Conservation (phyloP, 225 moss, liverwort and hornwort species). For the Bryum argenteum region DNA sequence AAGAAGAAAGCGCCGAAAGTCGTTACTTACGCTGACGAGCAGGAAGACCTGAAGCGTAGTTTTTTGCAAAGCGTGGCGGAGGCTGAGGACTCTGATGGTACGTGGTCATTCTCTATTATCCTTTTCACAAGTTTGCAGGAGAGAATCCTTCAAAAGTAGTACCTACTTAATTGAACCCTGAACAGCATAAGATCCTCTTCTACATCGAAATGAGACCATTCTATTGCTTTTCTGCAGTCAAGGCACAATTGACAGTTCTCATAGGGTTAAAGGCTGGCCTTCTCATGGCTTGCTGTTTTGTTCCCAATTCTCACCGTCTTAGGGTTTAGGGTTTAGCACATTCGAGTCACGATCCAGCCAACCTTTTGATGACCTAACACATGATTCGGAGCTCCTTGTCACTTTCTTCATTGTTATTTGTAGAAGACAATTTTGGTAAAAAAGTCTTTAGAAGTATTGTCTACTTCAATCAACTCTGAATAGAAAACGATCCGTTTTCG, state of each 20-base stretch:
- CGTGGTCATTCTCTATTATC: neutral
- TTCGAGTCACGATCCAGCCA: too few species aligned
- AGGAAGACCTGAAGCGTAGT: slow-evolving; percentile 80
- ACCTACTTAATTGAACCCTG: too few species aligned
- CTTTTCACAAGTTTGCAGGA: neutral
- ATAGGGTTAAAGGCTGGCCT: neutral
- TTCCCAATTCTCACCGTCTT: neutral
- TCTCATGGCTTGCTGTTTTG: neutral
- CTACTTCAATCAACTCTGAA: too few species aligned
- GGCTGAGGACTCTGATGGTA: slow-evolving; percentile 62
- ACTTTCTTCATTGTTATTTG: too few species aligned
- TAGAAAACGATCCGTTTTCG: too few species aligned
- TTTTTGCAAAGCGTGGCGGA: slow-evolving; percentile 74
- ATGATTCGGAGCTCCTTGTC: neutral
- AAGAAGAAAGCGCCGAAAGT: slow-evolving; percentile 42
- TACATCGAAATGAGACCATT: too few species aligned
- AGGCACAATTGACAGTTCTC: neutral
- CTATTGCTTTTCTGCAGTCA: neutral
- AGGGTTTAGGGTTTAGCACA: neutral
- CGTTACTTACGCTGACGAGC: slow-evolving; percentile 72
- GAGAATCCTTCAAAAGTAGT: too few species aligned
- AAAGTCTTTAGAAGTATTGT: too few species aligned
- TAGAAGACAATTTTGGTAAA: too few species aligned
- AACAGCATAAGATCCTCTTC: too few species aligned
- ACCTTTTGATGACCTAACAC: neutral